Evolutionary conservation across 495 filamentous ascomycete genomes (phyloP).

Genomic region (Trichoderma asperelloides): DNA sequence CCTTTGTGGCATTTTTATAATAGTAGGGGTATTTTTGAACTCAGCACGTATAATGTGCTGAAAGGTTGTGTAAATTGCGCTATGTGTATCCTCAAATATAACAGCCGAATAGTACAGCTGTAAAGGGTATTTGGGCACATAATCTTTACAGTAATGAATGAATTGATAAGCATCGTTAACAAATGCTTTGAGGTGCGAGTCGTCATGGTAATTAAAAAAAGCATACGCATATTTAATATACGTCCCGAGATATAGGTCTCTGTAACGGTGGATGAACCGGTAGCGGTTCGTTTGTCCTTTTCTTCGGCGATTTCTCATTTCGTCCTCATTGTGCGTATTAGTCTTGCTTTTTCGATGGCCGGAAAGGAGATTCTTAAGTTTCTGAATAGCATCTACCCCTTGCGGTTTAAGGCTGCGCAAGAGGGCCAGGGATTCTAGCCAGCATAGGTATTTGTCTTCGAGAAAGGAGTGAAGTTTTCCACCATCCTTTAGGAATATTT

Average conservation of each 20-base stretch:
- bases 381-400: not conserved
- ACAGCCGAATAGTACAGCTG: not conserved
- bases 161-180: not conserved
- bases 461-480: not conserved
- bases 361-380: not conserved
- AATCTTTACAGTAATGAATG: not conserved
- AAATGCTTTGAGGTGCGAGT: not conserved
- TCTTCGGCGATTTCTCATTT: not conserved
- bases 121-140: not conserved
- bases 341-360: not conserved
- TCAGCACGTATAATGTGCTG: not conserved
- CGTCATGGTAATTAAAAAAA: too few relatives aligned
- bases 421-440: not conserved
- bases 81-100: not conserved
- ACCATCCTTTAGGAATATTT: not conserved
- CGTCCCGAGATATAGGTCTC: too few relatives aligned
- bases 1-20: not conserved
- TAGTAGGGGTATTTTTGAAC: not conserved
- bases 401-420: not conserved
- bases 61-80: not conserved
- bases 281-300: not conserved
- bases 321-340: not conserved
- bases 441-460: not conserved
- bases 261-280: too few relatives aligned
- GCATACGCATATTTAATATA: too few relatives aligned